These are phyloP conservation scores for Crotalaria pallida DNA, from an alignment of 306 rosid genomes.

Conservation along the genomic window DNA sequence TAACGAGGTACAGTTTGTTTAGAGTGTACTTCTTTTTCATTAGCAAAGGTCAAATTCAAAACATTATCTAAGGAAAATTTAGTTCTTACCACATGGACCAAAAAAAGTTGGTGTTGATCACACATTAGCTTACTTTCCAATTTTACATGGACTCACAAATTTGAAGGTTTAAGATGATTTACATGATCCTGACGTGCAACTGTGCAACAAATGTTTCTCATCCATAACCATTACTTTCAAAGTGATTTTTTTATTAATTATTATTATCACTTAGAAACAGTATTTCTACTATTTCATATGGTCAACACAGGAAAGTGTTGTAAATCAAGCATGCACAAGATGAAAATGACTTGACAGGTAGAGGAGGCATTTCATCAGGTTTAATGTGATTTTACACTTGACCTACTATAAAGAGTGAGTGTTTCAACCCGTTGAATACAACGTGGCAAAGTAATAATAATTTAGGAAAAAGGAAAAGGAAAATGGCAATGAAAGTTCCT, in stretches of 20 bases:
- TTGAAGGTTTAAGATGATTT: neutral
- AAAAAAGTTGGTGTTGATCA: too few species aligned
- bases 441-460: neutral
- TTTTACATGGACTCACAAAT: neutral
- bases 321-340: slow-evolving; percentile 13
- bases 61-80: too few species aligned
- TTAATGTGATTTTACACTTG: slow-evolving; percentile 29
- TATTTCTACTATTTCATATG: neutral
- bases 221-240: neutral
- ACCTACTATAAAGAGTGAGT: slow-evolving; percentile 22
- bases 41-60: too few species aligned
- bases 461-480: neutral
- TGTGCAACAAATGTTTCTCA: neutral
- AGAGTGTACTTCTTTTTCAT: too few species aligned
- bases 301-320: slow-evolving; percentile 8
- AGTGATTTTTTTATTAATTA: too few species aligned
- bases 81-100: too few species aligned
- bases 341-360: slow-evolving; percentile 28
- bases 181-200: too few species aligned
- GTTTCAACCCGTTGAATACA: slow-evolving; percentile 11
- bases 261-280: neutral
- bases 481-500: neutral
- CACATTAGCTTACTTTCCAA: neutral
- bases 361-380: slow-evolving; percentile 15
- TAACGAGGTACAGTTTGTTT: too few species aligned